Evolutionary conservation across 768 basidiomycete species (phyloP).

Genomic region (Pulveroboletus sp.): DNA sequence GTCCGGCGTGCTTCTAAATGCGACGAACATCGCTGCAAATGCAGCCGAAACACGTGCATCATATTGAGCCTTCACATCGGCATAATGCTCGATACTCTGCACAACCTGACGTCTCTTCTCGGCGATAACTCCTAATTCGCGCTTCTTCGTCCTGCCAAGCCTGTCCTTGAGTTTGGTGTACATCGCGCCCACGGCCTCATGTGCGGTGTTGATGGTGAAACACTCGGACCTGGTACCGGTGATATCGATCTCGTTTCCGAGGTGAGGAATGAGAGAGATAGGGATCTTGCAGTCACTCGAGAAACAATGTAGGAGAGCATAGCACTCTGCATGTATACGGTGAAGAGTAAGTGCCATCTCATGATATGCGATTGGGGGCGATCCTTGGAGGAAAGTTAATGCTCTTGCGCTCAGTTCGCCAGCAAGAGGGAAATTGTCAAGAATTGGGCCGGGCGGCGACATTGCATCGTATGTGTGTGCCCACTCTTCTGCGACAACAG

Average conservation of each 20-base stretch:
- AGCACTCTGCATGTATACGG: constrained; percentile 79
- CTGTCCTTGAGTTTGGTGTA: constrained; percentile 74
- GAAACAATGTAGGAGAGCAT: constrained; percentile 79
- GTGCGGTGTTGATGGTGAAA: constrained; percentile 80
- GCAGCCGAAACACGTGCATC: constrained; percentile 87
- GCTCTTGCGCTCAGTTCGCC: constrained; percentile 67
- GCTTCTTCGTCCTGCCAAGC: constrained; percentile 76
- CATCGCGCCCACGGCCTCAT: constrained; percentile 63
- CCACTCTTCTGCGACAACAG: constrained; percentile 91
- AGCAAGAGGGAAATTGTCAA: constrained; percentile 58
- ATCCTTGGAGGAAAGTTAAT: constrained; percentile 69
- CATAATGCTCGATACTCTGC: constrained; percentile 73
- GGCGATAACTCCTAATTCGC: constrained; percentile 64
- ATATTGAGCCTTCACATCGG: constrained; percentile 78
- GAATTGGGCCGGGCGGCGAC: constrained; percentile 39
- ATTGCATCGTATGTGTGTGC: constrained; percentile 52
- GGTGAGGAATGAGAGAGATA: constrained; percentile 69
- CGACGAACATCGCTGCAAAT: constrained; percentile 88
- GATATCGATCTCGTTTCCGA: constrained; percentile 78
- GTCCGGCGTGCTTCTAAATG: constrained; percentile 80
- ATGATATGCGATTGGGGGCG: constrained; percentile 78
- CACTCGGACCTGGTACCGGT: constrained; percentile 58
- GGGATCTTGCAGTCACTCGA: constrained; percentile 85
- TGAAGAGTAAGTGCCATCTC: constrained; percentile 84
- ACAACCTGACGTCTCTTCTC: constrained; percentile 74